Conservation (phyloP, 2,329 filamentous ascomycete genomes). For the Colletotrichum costaricense region DNA sequence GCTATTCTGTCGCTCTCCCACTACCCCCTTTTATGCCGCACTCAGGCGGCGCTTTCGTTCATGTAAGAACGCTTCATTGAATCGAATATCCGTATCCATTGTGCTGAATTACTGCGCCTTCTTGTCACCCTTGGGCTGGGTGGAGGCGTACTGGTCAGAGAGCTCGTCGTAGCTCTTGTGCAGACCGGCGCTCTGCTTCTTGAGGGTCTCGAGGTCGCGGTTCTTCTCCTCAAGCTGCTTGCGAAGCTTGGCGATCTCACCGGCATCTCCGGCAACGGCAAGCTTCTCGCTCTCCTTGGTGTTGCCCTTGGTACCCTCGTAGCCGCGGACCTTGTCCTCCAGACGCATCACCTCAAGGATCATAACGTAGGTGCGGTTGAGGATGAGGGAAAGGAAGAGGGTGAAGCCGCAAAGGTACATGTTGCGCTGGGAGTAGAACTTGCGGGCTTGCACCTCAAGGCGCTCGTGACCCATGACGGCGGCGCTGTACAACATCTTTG, state of each 20-base stretch:
- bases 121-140: slow-evolving; percentile 63
- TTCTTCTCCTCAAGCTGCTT: slow-evolving; percentile 83
- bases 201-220: slow-evolving; percentile 84
- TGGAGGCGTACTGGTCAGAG: slow-evolving; percentile 80
- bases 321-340: slow-evolving; percentile 89
- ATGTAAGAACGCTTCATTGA: not conserved
- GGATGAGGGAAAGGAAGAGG: slow-evolving; percentile 96
- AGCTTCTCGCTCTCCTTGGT: slow-evolving; percentile 79
- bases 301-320: slow-evolving; percentile 69
- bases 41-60: not conserved
- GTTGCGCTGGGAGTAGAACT: slow-evolving; percentile 99
- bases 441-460: slow-evolving; percentile 98
- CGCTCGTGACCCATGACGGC: slow-evolving; percentile 90
- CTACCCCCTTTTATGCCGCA: not conserved
- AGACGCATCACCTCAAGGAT: slow-evolving; percentile 91
- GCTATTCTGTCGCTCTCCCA: not conserved
- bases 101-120: slow-evolving; percentile 62
- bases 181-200: slow-evolving; percentile 91
- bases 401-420: slow-evolving; percentile 99
- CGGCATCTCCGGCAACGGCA: slow-evolving; percentile 77
- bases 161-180: slow-evolving; percentile 87
- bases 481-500: slow-evolving; percentile 50
- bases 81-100: not conserved
- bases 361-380: slow-evolving; percentile 99
- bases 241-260: slow-evolving; percentile 77